Percentiles rank a stretch among this genome's conserved stretches.
phyloP scores from a whole-genome alignment of 805 yeast species.

The Wickerhamiella occidentalis region DNA sequence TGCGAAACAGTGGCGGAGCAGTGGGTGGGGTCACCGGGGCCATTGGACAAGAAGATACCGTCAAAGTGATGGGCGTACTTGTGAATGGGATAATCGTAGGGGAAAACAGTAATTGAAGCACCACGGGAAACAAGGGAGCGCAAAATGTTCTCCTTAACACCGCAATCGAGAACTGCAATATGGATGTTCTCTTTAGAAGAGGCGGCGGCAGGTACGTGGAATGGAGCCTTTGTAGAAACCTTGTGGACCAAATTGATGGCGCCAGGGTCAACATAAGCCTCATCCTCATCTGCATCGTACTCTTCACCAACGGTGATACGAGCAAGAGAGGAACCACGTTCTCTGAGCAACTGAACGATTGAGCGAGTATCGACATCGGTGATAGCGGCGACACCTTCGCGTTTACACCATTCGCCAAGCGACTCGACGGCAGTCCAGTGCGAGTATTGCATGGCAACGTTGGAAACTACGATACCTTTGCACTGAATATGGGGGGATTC shows the following conservation, averaged over 20 bases:
- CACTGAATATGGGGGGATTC: slow-evolving; percentile 89
- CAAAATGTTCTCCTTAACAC: slow-evolving; percentile 94
- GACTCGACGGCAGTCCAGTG: slow-evolving; percentile 99
- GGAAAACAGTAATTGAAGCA: slow-evolving; percentile 92
- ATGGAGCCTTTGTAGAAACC: slow-evolving; percentile 92
- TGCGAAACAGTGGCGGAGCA: slow-evolving; percentile 67
- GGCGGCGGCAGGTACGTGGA: slow-evolving; percentile 56
- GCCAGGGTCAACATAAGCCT: slow-evolving; percentile 84
- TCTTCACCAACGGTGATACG: slow-evolving; percentile 82
- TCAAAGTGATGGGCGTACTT: slow-evolving; percentile 85
- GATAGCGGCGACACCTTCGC: slow-evolving; percentile 92
- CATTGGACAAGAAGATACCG: slow-evolving; percentile 88
- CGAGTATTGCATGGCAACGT: slow-evolving; percentile 89
- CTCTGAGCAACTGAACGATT: slow-evolving; percentile 83
- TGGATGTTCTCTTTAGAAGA: slow-evolving; percentile 47
- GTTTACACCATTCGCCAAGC: slow-evolving; percentile 87
- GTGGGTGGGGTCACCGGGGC: slow-evolving; percentile 96
- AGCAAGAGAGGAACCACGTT: slow-evolving; percentile 90
- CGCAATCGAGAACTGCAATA: slow-evolving; percentile 92
- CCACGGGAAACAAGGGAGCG: slow-evolving; percentile 92
- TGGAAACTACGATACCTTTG: slow-evolving; percentile 91
- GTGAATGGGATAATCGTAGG: slow-evolving; percentile 87
- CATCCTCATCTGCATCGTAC: slow-evolving; percentile 83
- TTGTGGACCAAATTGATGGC: slow-evolving; percentile 78
- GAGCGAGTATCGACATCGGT: slow-evolving; percentile 97